Conservation (phyloP, 176 grass and related monocot genomes). For the Aegilops tauschii region DNA sequence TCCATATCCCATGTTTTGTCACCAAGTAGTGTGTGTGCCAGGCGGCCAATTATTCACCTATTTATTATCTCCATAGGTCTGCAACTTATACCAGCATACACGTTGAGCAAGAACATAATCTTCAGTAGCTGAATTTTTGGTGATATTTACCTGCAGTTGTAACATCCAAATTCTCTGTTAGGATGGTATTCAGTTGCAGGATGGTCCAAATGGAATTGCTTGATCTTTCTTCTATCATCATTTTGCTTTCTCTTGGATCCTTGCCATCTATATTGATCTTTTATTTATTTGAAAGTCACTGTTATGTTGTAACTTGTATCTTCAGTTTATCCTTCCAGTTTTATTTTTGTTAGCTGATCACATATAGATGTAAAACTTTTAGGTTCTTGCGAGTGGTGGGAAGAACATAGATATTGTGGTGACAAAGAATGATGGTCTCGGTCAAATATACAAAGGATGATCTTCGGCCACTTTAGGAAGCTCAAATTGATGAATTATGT, state of each 20-base stretch:
- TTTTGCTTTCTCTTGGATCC: neutral
- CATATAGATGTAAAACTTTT: constrained; percentile 17
- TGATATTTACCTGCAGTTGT: neutral
- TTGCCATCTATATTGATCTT: neutral
- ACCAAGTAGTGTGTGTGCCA: neutral
- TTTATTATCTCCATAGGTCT: neutral
- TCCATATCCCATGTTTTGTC: neutral
- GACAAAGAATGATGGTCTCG: constrained; percentile 29
- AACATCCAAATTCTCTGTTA: neutral
- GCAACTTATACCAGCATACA: neutral
- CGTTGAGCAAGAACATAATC: neutral
- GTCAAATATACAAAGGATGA: constrained; percentile 33
- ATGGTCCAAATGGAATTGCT: neutral
- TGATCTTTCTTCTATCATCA: neutral
- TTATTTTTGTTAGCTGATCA: neutral
- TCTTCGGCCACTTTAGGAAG: constrained; percentile 57
- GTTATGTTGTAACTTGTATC: neutral
- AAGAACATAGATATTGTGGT: constrained; percentile 82
- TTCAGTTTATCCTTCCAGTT: neutral
- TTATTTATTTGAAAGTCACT: neutral
- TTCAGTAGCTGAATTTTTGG: neutral
- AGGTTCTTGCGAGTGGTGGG: constrained; percentile 81
- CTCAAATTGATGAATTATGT: constrained; percentile 77
- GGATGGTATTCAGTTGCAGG: neutral
- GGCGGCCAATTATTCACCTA: neutral